A percentile compares a stretch with the other conserved stretches of the same genome.
Conservation (phyloP, 805 yeast genomes). For the Kregervanrija pseudodelftensis region DNA sequence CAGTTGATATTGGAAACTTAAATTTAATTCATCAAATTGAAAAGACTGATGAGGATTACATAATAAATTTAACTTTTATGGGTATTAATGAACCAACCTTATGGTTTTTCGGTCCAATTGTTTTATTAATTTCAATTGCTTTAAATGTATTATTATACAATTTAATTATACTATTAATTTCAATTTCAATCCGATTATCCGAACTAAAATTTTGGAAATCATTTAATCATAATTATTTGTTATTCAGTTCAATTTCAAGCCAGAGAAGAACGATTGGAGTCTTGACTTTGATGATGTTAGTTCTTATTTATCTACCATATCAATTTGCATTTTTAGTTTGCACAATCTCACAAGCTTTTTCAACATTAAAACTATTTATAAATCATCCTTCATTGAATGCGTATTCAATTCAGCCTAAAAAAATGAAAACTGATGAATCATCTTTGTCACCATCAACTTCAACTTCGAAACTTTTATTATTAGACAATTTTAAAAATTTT, state of each 20-base stretch:
- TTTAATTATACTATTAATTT: slow-evolving; percentile 14
- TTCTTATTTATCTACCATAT: slow-evolving; percentile 58
- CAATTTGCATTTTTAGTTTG: slow-evolving; percentile 69
- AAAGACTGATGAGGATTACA: slow-evolving; percentile 23
- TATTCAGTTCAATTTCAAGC: slow-evolving; percentile 14
- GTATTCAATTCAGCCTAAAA: slow-evolving; percentile 1
- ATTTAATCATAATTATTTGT: slow-evolving; percentile 1
- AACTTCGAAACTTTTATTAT: background rate
- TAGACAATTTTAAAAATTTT: slow-evolving; percentile 42
- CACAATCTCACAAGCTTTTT: slow-evolving; percentile 43
- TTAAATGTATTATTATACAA: slow-evolving; percentile 33
- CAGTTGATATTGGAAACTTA: slow-evolving; percentile 42
- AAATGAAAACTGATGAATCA: background rate
- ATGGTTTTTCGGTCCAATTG: slow-evolving; percentile 54
- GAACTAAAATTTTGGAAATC: slow-evolving; percentile 2
- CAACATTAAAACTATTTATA: slow-evolving; percentile 3
- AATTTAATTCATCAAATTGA: slow-evolving; percentile 35
- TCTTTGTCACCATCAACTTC: background rate
- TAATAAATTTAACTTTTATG: slow-evolving; percentile 51
- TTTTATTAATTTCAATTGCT: slow-evolving; percentile 39
- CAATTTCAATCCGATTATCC: background rate
- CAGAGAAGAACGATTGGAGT: slow-evolving; percentile 10
- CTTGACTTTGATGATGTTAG: slow-evolving; percentile 10
- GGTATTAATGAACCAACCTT: slow-evolving; percentile 56
- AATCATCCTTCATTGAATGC: slow-evolving; percentile 3